phyloP scores from a whole-genome alignment of 2,329 filamentous ascomycete genomes.

The Fusarium sp. region DNA sequence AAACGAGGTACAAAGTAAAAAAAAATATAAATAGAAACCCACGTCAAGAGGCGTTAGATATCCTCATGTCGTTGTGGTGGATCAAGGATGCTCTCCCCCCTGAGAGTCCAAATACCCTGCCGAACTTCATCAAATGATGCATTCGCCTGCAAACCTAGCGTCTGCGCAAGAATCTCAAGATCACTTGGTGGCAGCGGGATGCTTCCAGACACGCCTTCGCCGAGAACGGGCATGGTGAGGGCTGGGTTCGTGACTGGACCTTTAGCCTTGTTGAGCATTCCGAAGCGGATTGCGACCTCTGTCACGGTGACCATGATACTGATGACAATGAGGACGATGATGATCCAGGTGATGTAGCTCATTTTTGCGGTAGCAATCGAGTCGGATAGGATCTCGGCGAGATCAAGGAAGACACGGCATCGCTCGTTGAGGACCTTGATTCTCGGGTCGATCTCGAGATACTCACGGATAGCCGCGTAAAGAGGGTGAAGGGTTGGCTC shows the following conservation, averaged over 20 bases:
- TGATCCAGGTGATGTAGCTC: conserved; percentile 97
- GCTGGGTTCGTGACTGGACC: conserved; percentile 12
- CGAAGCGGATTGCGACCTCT: conserved; percentile 89
- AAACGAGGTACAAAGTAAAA: conserved; percentile 22
- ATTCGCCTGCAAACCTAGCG: conserved; percentile 48
- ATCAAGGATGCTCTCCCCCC: conserved; percentile 25
- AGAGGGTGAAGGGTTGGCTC: conserved; percentile 95
- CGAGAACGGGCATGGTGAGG: conserved; percentile 25
- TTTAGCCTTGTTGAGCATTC: conserved; percentile 64
- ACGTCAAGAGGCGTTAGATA: conserved; percentile 6
- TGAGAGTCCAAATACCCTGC: conserved; percentile 46
- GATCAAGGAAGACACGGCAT: conserved; percentile 94
- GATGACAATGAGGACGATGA: conserved; percentile 91
- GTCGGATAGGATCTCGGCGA: conserved; percentile 94
- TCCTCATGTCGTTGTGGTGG: conserved; percentile 23
- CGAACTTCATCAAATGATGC: conserved; percentile 50
- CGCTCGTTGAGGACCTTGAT: conserved; percentile 98
- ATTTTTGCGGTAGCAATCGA: conserved; percentile 94
- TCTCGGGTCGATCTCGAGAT: conserved; percentile 95
- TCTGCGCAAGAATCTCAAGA: conserved; percentile 49
- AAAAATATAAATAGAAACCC: not conserved
- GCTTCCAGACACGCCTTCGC: conserved; percentile 21
- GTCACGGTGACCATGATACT: conserved; percentile 91
- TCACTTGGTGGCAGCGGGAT: conserved; percentile 40
- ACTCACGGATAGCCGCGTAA: conserved; percentile 94